Percentiles rank a stretch among this genome's conserved stretches.
These are phyloP conservation scores for Barnettozyma botsteinii DNA, from an alignment of 805 yeast genomes.

Conservation along the genomic window DNA sequence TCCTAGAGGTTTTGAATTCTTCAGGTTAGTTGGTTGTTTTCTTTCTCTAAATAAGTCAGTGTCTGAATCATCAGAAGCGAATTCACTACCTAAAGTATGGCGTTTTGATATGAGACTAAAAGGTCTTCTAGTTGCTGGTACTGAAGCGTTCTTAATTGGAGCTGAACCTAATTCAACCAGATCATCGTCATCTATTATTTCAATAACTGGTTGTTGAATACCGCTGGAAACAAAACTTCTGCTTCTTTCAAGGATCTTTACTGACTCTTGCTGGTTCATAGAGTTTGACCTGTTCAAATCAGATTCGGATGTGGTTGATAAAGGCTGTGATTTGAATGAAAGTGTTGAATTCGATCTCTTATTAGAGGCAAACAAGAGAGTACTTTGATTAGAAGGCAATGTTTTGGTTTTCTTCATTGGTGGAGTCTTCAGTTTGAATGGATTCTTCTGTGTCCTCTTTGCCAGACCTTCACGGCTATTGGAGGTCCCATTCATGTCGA, in stretches of 20 bases:
- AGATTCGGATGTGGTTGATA: neutral
- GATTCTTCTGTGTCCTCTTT: slow-evolving; percentile 1
- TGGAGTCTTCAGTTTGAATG: slow-evolving; percentile 6
- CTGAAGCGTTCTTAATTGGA: neutral
- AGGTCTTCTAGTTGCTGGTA: neutral
- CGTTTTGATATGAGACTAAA: neutral
- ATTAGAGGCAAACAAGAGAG: slow-evolving; percentile 5
- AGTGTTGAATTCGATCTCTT: neutral
- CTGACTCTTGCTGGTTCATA: neutral
- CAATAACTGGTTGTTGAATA: too few species aligned
- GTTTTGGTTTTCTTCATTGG: slow-evolving; percentile 4
- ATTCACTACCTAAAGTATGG: neutral
- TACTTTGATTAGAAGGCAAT: slow-evolving; percentile 5
- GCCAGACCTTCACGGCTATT: neutral
- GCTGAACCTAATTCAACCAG: neutral
- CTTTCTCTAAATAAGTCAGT: slow-evolving; percentile 2
- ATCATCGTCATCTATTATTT: neutral
- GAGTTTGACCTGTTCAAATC: neutral
- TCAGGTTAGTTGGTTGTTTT: slow-evolving; percentile 9
- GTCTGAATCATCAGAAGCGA: slow-evolving; percentile 7
- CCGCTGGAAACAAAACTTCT: neutral
- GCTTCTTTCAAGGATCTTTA: slow-evolving; percentile 1
- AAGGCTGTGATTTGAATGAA: slow-evolving; percentile 1
- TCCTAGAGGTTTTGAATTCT: slow-evolving; percentile 15
- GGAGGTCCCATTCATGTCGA: too few species aligned